phyloP scores from a whole-genome alignment of 768 basidiomycete genomes.

The Hydnomerulius pinastri region DNA sequence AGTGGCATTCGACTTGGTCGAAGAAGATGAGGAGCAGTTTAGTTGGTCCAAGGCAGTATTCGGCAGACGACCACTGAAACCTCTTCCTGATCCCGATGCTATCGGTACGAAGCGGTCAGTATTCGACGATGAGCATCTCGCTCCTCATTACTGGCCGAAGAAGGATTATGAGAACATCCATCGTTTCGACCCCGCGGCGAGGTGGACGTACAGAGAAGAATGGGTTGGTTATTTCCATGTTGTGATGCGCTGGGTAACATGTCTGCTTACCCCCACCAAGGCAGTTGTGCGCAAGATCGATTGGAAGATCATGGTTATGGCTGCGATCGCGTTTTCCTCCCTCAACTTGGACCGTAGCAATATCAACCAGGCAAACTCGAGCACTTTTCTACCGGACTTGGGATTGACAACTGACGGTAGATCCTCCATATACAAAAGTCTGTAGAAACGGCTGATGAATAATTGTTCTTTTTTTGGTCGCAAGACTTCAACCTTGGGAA shows the following conservation, averaged over 20 bases:
- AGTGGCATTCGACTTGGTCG: constrained; percentile 6
- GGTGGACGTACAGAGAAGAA: constrained; percentile 65
- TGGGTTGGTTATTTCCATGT: constrained; percentile 28
- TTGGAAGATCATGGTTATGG: constrained; percentile 61
- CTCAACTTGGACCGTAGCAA: constrained; percentile 57
- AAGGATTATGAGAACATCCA: constrained; percentile 54
- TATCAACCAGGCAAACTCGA: constrained; percentile 57
- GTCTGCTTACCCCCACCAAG: constrained; percentile 25
- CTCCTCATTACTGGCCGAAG: constrained; percentile 49
- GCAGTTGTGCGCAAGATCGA: constrained; percentile 56
- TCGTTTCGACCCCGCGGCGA: constrained; percentile 54
- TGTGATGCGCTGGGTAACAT: not conserved
- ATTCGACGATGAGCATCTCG: constrained; percentile 51
- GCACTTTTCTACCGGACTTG: constrained; percentile 59
- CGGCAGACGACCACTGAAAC: not conserved
- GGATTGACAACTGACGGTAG: constrained; percentile 49
- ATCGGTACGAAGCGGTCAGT: constrained; percentile 53
- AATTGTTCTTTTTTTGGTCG: not conserved
- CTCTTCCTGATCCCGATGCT: constrained; percentile 31
- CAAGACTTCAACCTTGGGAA: constrained; percentile 60
- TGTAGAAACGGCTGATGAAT: not conserved
- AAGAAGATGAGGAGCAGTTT: constrained; percentile 8
- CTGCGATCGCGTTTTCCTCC: constrained; percentile 57
- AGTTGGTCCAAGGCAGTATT: constrained; percentile 7
- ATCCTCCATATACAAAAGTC: constrained; percentile 4